These are phyloP conservation scores for Fusarium vanettenii DNA, from an alignment of 2,329 filamentous ascomycete genomes.

Conservation along the genomic window DNA sequence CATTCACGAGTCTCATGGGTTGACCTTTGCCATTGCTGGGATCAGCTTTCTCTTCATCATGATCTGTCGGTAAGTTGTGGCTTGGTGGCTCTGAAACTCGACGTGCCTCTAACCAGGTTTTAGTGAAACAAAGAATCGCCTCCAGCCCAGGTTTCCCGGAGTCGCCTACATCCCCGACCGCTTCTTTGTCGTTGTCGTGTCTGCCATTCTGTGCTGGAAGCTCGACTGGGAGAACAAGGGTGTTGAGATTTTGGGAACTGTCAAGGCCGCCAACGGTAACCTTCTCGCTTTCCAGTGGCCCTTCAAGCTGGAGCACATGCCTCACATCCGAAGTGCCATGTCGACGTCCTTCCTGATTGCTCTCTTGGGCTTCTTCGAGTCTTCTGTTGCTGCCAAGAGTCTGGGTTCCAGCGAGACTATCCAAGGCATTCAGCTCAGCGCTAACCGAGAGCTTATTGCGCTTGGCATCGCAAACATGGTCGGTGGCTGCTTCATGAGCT, in stretches of 20 bases:
- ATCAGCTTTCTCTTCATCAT: slow-evolving; percentile 90
- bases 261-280: slow-evolving; percentile 78
- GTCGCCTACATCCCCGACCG: slow-evolving; percentile 94
- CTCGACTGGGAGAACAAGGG: slow-evolving; percentile 84
- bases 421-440: slow-evolving; percentile 83
- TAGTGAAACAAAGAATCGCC: slow-evolving; percentile 82
- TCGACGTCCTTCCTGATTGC: slow-evolving; percentile 94
- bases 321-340: slow-evolving; percentile 86
- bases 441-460: slow-evolving; percentile 93
- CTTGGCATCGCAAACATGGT: slow-evolving; percentile 92
- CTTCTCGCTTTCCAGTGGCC: slow-evolving; percentile 88
- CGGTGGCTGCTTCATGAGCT: slow-evolving; percentile 89
- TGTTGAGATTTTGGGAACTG: slow-evolving; percentile 84
- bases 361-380: slow-evolving; percentile 97
- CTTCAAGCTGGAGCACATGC: slow-evolving; percentile 79
- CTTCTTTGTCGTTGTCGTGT: slow-evolving; percentile 87
- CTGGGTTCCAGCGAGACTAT: slow-evolving; percentile 78
- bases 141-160: slow-evolving; percentile 82
- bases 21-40: slow-evolving; percentile 82
- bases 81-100: neutral
- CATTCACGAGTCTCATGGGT: slow-evolving; percentile 71
- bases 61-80: slow-evolving; percentile 76
- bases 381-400: slow-evolving; percentile 94
- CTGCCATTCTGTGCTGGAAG: slow-evolving; percentile 81
- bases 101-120: slow-evolving; percentile 3